Evolutionary conservation across 2,329 filamentous ascomycete genomes (phyloP), one percentile per base, ranked within the genome.

Genomic region (Madurella mycetomatis): DNA sequence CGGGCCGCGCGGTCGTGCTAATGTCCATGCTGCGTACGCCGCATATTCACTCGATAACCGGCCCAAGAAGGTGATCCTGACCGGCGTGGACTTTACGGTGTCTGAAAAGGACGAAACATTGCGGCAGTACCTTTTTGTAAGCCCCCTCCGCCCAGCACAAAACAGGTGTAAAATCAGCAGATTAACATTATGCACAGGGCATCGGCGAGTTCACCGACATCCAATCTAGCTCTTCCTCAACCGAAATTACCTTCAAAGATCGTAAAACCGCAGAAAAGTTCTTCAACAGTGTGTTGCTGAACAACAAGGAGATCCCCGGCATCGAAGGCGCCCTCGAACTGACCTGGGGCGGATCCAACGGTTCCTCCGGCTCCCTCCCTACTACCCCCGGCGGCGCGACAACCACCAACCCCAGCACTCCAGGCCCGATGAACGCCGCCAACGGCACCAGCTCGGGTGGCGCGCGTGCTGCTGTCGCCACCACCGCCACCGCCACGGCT

Each of bases 31-130:
- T 2, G 79, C 78, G 1, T 84, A 84, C 61, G 81, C 78, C 4
- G 77, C 79, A 32, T 87, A 85, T 61, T 85, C 86, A 16, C 76
- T 94, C 18, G 89, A 94, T 65, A 91, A 92, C 67, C 78, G 89
- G 43, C 85, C 89, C 0, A 87, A 81, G 66, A 84, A 79, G 57
- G 74, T 94, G 9, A 78, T 80, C 5, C 71, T 92, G 19, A 76
- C 77, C 8, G 86, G 83, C 2, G 78, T 83, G 11, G 83, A 84
- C 69, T 84, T 86, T 65, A 83, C 84, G 3, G 76, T 76, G 13
- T 66, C 80, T 1, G 79, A 79, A 31, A 82, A 82, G 64, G 85
- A 91, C 60, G 88, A 91, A 69, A 76, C 78, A 30, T 73, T 92
- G 42, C 77, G 87, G 57, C 85, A 89, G 63, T 86, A 87, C 68